A percentile compares a stretch with the other conserved stretches of the same genome.
Evolutionary conservation across 306 rosid genomes (phyloP).

Genomic region (Sophora flavescens): DNA sequence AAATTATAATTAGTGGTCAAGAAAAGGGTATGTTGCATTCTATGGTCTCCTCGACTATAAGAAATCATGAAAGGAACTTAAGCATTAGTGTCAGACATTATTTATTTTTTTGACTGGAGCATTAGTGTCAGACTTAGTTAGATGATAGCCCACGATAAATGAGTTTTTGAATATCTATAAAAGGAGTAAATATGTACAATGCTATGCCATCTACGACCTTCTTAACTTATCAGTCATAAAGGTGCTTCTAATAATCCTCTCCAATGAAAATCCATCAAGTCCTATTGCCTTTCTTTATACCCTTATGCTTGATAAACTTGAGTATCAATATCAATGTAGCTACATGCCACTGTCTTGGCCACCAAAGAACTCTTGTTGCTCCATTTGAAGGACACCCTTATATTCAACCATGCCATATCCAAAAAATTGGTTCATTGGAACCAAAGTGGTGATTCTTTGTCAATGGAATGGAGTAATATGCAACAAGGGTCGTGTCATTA

Average conservation of each 20-base stretch:
- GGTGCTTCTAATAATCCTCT: background rate
- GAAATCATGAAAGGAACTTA: too few species aligned
- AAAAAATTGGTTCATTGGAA: conserved; percentile 44
- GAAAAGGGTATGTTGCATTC: too few species aligned
- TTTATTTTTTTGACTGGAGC: too few species aligned
- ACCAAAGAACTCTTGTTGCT: conserved; percentile 33
- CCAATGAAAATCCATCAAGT: conserved; percentile 20
- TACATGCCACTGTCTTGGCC: background rate
- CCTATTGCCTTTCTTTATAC: background rate
- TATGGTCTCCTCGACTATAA: too few species aligned
- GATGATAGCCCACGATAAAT: too few species aligned
- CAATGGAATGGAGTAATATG: conserved; percentile 61
- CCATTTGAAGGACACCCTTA: conserved; percentile 39
- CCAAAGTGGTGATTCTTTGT: conserved; percentile 46
- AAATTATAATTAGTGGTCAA: too few species aligned
- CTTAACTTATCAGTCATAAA: background rate
- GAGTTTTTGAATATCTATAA: background rate
- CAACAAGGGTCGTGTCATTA: conserved; percentile 34
- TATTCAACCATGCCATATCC: background rate
- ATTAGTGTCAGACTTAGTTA: too few species aligned
- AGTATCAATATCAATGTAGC: conserved; percentile 5
- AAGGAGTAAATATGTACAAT: background rate
- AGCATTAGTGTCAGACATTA: too few species aligned
- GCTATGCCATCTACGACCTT: background rate
- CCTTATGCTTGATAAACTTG: background rate